Base-by-base conservation (phyloP, 164 flowering plant genomes). In the Sedum album region DNA sequence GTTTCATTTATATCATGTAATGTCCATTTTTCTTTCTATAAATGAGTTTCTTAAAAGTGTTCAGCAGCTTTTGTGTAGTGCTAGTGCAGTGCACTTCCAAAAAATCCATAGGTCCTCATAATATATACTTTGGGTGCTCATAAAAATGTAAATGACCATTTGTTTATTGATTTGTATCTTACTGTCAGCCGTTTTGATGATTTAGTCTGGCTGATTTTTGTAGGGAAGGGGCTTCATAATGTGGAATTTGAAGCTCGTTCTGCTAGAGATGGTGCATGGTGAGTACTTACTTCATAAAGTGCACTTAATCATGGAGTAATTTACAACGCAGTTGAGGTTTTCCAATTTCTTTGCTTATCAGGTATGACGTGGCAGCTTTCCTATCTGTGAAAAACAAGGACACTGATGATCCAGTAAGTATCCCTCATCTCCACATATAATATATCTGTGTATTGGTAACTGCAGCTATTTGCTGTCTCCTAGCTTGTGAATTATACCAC, bases 341-440 rank as follows among this genome's bases (percentile, higher is more conserved):
- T 57, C 62, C 28, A 20, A 14, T 57, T 57, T 57, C 18, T 57
- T 4, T 57, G 33, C 2, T 13, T 28, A 57, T 57, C 62, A 57
- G 62, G 62, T 57, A 57, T 15, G 62, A 57, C 62, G 62, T 57
- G 6, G 62, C 62, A 28, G 62, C 62, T 26, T 57, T 57, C 62
- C 62, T 57, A 4, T 57, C 62, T 6, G 62, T 57, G 20, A 57
- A 17, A 57, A 57, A 28, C 62, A 57, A 57, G 33, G 35, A 57
- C 62, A 57, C 62, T 28, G 62, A 57, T 57, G 62, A 57, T 28
- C 62, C 62, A 33, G 62, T 57, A 57, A 26, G 14, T 57, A 28
- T 13, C n/a, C 9, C 28, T 1, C 28, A 17, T 57, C 62, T 6
- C 13, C 7, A 5, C 60, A 6, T 55, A 26, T 55, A 1, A 35